A percentile compares a stretch with the other conserved stretches of the same genome.
Conservation (phyloP, 2,329 filamentous ascomycete genomes). For the Fusarium sp. region DNA sequence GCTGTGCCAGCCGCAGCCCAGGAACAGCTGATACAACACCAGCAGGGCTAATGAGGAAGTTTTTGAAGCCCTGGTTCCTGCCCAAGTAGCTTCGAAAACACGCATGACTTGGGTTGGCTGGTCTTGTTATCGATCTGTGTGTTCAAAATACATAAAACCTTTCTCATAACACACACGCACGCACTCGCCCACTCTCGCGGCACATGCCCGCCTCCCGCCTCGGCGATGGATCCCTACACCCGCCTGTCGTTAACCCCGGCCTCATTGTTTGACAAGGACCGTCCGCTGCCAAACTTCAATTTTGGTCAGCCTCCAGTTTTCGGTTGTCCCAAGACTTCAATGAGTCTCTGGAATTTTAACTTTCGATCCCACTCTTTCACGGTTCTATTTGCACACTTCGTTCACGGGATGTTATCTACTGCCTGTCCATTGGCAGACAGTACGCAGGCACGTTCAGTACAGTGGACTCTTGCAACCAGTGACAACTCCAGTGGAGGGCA, state of each 20-base stretch:
- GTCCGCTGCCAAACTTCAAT: slow-evolving; percentile 32
- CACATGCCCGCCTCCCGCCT: slow-evolving; percentile 31
- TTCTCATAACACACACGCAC: slow-evolving; percentile 4
- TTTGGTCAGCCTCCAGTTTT: slow-evolving; percentile 27
- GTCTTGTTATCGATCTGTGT: slow-evolving; percentile 16
- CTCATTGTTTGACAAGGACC: slow-evolving; percentile 30
- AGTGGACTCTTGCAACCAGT: slow-evolving; percentile 2
- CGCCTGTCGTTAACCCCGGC: slow-evolving; percentile 28
- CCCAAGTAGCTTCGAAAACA: slow-evolving; percentile 3
- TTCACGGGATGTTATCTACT: background rate
- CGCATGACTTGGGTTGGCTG: slow-evolving; percentile 3
- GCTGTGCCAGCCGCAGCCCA: slow-evolving; percentile 5
- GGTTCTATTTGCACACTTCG: background rate
- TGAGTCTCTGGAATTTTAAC: background rate
- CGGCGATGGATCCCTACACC: slow-evolving; percentile 39
- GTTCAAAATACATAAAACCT: background rate
- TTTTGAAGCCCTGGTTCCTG: background rate
- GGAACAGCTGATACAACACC: slow-evolving; percentile 9
- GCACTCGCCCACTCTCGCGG: slow-evolving; percentile 21
- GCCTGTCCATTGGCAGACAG: background rate
- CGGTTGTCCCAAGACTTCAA: slow-evolving; percentile 3
- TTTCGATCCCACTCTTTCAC: background rate
- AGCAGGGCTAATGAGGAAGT: slow-evolving; percentile 11
- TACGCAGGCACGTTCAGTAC: background rate
- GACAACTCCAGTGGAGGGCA: slow-evolving; percentile 7